Percentiles rank a stretch among this genome's conserved stretches.
phyloP scores from a whole-genome alignment of 768 basidiomycete species.

The Suillus sp. region DNA sequence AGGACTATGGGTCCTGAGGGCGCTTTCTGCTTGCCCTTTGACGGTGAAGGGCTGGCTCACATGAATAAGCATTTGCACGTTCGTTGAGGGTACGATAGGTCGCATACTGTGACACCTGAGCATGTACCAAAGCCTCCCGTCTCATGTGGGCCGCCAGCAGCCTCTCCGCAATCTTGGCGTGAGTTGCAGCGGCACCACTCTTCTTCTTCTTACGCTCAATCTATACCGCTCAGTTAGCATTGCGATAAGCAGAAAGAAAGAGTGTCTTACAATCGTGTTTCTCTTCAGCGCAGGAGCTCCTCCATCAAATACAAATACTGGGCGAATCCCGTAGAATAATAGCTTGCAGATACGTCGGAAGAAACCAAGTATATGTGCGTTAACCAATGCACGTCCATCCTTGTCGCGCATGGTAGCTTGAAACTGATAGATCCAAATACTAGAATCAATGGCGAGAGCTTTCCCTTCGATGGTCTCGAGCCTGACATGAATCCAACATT shows the following conservation, averaged over 20 bases:
- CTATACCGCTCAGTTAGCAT: conserved; percentile 41
- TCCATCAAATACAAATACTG: conserved; percentile 98
- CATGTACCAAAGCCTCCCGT: conserved; percentile 78
- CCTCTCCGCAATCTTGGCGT: conserved; percentile 86
- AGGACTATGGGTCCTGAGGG: conserved; percentile 52
- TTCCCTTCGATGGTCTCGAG: conserved; percentile 96
- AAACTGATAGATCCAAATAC: conserved; percentile 99
- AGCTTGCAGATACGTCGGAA: conserved; percentile 90
- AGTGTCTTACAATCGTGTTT: conserved; percentile 72
- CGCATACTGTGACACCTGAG: conserved; percentile 45
- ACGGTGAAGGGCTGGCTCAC: conserved; percentile 25
- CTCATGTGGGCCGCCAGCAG: conserved; percentile 93
- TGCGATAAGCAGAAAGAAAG: not conserved
- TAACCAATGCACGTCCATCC: conserved; percentile 85
- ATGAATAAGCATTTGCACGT: not conserved
- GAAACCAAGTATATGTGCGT: conserved; percentile 93
- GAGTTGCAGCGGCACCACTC: conserved; percentile 83
- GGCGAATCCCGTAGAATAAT: conserved; percentile 95
- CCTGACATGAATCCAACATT: conserved; percentile 42
- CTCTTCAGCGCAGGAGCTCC: conserved; percentile 91
- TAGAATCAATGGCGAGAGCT: conserved; percentile 94
- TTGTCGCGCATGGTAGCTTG: conserved; percentile 99
- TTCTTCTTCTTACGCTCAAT: conserved; percentile 89
- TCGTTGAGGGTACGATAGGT: not conserved
- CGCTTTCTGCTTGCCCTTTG: conserved; percentile 49